Evolutionary conservation across 495 filamentous ascomycete genomes (phyloP).

Genomic region (Lasiosphaeria miniovina): DNA sequence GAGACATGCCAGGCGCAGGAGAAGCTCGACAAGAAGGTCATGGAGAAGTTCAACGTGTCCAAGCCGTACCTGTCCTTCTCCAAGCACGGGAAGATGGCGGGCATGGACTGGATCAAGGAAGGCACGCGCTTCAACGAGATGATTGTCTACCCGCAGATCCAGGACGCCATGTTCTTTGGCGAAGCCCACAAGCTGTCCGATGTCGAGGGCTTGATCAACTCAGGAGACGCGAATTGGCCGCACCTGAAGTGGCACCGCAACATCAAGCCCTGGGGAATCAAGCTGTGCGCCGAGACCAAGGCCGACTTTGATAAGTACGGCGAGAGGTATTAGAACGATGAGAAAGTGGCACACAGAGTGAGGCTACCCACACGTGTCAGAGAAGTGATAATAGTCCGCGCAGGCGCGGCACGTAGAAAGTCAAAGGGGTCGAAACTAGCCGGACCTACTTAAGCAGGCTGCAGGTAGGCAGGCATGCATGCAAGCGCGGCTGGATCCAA

Average conservation of each 20-base stretch:
- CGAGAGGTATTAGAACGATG: background rate
- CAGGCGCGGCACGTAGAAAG: too few species aligned
- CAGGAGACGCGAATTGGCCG: background rate
- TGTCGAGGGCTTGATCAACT: background rate
- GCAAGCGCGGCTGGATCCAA: too few species aligned
- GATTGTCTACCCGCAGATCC: background rate
- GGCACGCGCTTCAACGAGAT: slow-evolving; percentile 2
- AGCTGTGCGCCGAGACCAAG: background rate
- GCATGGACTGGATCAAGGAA: background rate
- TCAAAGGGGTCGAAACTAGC: too few species aligned
- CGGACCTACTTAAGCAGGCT: too few species aligned
- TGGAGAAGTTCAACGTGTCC: background rate
- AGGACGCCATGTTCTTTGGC: slow-evolving; percentile 3
- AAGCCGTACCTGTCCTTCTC: slow-evolving; percentile 1
- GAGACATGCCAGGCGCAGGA: background rate
- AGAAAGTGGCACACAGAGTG: too few species aligned
- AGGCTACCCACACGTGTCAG: too few species aligned
- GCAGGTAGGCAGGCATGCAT: too few species aligned
- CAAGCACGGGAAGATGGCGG: background rate
- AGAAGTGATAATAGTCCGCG: too few species aligned
- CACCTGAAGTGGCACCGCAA: background rate
- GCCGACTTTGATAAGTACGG: background rate
- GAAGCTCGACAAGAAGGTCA: slow-evolving; percentile 1
- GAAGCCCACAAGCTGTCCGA: background rate
- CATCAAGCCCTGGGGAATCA: background rate